Evolutionary conservation across 805 yeast genomes (phyloP).

Genomic region (Wickerhamomyces silvicola): DNA sequence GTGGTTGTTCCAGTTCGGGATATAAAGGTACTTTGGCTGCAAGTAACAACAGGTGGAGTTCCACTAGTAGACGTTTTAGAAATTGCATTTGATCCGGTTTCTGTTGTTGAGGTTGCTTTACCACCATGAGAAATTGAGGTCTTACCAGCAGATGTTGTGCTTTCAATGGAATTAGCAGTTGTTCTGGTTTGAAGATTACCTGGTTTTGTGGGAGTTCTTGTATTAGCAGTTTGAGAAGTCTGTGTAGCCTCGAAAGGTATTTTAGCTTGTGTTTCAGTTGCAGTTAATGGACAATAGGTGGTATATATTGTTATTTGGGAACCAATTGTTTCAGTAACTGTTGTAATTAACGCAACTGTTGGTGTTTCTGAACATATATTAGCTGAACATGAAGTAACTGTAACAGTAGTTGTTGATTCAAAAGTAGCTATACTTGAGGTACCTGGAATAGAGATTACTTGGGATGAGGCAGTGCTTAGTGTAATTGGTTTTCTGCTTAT

Average conservation of each 20-base stretch:
- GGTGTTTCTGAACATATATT: conserved; percentile 22
- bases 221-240: background rate
- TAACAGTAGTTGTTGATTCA: conserved; percentile 6
- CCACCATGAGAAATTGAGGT: too few species aligned
- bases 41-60: background rate
- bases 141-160: too few species aligned
- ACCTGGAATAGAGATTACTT: too few species aligned
- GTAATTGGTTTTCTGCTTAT: too few species aligned
- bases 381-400: conserved; percentile 7
- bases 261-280: conserved; percentile 6
- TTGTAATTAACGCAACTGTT: conserved; percentile 16
- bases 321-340: conserved; percentile 18
- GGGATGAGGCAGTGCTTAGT: too few species aligned
- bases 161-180: too few species aligned
- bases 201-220: background rate
- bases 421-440: conserved; percentile 16
- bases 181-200: too few species aligned
- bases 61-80: background rate
- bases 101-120: too few species aligned
- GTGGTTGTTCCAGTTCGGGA: background rate
- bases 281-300: conserved; percentile 28
- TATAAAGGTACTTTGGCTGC: background rate
- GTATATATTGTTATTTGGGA: conserved; percentile 28
- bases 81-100: too few species aligned
- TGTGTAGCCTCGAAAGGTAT: conserved; percentile 1